Evolutionary conservation across 2,329 filamentous ascomycete species (phyloP), one percentile per base, ranked within the genome.

Genomic region (Colletotrichum sp.): DNA sequence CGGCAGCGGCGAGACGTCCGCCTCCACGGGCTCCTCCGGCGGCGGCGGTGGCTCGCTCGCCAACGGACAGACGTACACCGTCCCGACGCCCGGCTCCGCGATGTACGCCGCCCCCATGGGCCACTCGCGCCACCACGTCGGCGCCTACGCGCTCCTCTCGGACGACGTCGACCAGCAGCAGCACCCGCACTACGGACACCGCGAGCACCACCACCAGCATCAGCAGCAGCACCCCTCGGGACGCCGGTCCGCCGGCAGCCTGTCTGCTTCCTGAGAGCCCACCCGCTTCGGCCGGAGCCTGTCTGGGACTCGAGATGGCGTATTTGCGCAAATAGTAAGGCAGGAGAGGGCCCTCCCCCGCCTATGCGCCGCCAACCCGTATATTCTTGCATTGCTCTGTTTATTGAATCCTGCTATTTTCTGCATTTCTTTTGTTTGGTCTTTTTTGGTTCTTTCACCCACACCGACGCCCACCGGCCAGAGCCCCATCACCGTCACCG

Each of bases 31-130:
- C n/a, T 52, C 43, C 6, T 13, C n/a, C 9, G 43, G 43, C 18
- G n/a, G 10, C 43, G 43, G 43, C 7, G 28, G 6, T 18, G 71
- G 60, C 8, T 70, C 69, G 18, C 57, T 77, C 2, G 60, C 76
- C 15, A 77, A 77, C 28, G 76, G 76, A 0, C 74, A 77, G 63
- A 57, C 63, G 36, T 77, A 77, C 63, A 77, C 70, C 43, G 70
- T 74, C 12, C 72, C 73, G 8, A 58, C 73, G 8, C 70, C 76
- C 24, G 48, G 67, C n/a, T 43, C 57, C 43, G 21, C 38, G 16
- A 70, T 77, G 73, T 75, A 75, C 58, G 64, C 73, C 24, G 57
- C 73, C 8, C 28, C 64, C 8, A 48, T 43, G 58, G 68, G 55
- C 16, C 74, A 75, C 48, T 58, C 60, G 28, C 72, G 74, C 4